Base-by-base conservation (phyloP, 495 filamentous ascomycete species). In the Aspergillus panamensis region DNA sequence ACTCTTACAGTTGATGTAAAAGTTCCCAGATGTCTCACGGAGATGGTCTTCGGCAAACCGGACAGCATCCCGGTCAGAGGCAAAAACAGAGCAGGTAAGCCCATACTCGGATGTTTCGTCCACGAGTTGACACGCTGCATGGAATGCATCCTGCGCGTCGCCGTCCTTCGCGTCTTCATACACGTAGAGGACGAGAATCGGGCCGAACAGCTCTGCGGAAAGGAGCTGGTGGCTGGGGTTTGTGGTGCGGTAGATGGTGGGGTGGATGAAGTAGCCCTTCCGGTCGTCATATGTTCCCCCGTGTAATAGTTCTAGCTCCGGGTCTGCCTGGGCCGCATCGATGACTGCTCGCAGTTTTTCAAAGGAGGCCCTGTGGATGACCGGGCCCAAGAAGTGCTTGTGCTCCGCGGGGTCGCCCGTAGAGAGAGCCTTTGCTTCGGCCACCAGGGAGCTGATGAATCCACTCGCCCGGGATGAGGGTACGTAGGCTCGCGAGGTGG, bases 11-110 rank as follows among this genome's bases (percentile, higher is more conserved):
- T 92, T 78, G 57, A 91, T 67, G 84, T 80, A 75, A 84, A 94
- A 69, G 91, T 92, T 94, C 21, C 90, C 90, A n/a, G 89, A 87
- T 6, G 87, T 77, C 64, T 91, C 84, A 58, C 84, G 81, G 39
- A 93, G 79, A 39, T 74, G 78, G 37, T 87, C 80, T 69, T 91
- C 85, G 3, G 89, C 89, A 45, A 80, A 69, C 10, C 85, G 81
- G 42, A 88, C 77, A 3, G 80, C 86, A 33, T 75, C 69, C 12
- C 86, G 79, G 66, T 92, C 87, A 16, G 76, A 69, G 1, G 89
- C 87, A 67, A 91, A 94, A 33, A 93, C 78, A 30, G 84, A 80
- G 1, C 90, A 89, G 1, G 90, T 92, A 35, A 93, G 79, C 3
- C 79, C 87, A 66, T 90, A 91, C 51, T 82, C 81, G 44, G 80